Evolutionary conservation across 2,329 filamentous ascomycete genomes (phyloP).

Genomic region (Fusarium tricinctum): DNA sequence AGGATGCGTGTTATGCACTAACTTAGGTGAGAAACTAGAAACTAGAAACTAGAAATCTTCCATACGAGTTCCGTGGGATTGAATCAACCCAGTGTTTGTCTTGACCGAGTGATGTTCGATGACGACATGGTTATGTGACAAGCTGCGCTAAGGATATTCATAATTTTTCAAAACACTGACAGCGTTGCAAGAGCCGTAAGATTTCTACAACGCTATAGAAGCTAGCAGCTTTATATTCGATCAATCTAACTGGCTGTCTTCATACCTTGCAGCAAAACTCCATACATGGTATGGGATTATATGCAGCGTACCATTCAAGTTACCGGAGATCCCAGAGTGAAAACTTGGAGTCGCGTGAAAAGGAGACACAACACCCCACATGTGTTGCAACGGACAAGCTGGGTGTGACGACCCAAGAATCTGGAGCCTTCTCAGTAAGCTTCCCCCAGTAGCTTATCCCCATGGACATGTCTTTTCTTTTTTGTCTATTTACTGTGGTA

Average conservation of each 20-base stretch:
- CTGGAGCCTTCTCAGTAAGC: background rate
- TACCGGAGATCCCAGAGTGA: background rate
- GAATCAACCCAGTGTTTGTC: background rate
- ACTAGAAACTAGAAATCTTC: conserved; percentile 4
- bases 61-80: conserved; percentile 8
- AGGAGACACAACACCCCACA: background rate
- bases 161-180: conserved; percentile 1
- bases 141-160: background rate
- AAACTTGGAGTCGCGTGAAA: background rate
- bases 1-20: conserved; percentile 15
- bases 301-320: background rate
- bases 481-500: no score
- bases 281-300: background rate
- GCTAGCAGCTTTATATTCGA: background rate
- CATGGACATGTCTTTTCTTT: background rate
- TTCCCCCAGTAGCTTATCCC: background rate
- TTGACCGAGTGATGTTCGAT: conserved; percentile 1
- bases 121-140: conserved; percentile 15
- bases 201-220: background rate
- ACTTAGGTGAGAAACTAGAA: background rate
- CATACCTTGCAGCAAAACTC: background rate
- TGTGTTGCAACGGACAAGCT: background rate
- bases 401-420: background rate
- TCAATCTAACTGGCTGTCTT: background rate
- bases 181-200: background rate